These are phyloP conservation scores for Candida sonorensis DNA, from an alignment of 805 yeast species.

Conservation along the genomic window DNA sequence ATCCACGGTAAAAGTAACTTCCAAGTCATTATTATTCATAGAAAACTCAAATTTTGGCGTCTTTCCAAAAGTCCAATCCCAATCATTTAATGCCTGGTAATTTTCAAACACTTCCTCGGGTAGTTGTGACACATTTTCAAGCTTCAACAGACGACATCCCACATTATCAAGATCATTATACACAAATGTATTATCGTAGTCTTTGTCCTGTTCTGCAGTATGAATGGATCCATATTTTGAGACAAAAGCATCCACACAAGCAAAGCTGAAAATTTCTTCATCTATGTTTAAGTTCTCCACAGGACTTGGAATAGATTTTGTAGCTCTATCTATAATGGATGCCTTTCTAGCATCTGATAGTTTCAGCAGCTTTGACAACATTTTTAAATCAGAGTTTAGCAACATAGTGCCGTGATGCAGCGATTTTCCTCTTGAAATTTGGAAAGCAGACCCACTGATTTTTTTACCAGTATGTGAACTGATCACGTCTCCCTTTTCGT, in stretches of 20 bases:
- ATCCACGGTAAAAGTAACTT: slow-evolving; percentile 38
- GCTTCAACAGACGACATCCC: slow-evolving; percentile 16
- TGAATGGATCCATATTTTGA: slow-evolving; percentile 6
- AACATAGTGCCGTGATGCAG: slow-evolving; percentile 98
- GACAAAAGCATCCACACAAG: slow-evolving; percentile 37
- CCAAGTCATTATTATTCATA: slow-evolving; percentile 27
- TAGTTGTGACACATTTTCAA: slow-evolving; percentile 19
- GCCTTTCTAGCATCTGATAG: slow-evolving; percentile 12
- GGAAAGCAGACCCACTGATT: slow-evolving; percentile 91
- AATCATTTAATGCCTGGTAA: slow-evolving; percentile 38
- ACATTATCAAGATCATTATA: slow-evolving; percentile 5
- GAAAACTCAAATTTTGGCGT: slow-evolving; percentile 68
- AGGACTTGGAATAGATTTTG: slow-evolving; percentile 75
- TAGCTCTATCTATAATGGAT: slow-evolving; percentile 28
- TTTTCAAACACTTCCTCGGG: slow-evolving; percentile 34
- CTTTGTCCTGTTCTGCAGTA: background rate
- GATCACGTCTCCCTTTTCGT: slow-evolving; percentile 76
- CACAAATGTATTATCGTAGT: slow-evolving; percentile 9
- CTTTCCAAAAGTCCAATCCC: slow-evolving; percentile 72
- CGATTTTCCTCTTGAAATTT: slow-evolving; percentile 71
- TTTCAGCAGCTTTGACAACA: slow-evolving; percentile 52
- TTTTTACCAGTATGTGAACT: slow-evolving; percentile 41
- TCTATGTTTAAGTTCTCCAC: slow-evolving; percentile 58
- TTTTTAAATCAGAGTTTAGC: slow-evolving; percentile 54
- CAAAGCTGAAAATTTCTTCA: slow-evolving; percentile 37